Percentiles rank a stretch among this genome's conserved stretches.
These are phyloP conservation scores for Cylindrotheca closterium DNA, from an alignment of 108 stramenopile genomes.

Conservation along the genomic window DNA sequence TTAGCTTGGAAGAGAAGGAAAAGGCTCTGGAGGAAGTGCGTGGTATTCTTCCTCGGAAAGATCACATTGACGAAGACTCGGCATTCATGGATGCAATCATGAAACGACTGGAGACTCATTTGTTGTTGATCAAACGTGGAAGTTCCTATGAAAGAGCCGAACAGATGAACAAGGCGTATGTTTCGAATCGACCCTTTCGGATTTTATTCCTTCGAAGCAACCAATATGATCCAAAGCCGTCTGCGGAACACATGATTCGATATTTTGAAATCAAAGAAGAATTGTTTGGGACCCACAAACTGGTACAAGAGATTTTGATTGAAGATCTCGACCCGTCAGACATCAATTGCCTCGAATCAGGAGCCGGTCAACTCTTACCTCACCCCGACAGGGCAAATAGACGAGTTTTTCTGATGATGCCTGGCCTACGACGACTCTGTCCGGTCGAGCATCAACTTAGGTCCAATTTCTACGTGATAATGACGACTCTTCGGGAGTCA, in stretches of 20 bases:
- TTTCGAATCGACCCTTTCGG: conserved; percentile 6
- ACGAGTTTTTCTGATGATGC: conserved; percentile 4
- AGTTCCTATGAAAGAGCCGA: conserved; percentile 13
- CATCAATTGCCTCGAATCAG: conserved; percentile 14
- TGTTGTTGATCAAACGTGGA: background rate
- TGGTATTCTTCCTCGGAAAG: background rate
- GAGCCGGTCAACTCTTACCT: conserved; percentile 16
- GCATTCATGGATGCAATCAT: background rate
- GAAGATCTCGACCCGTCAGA: conserved; percentile 7
- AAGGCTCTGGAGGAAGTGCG: background rate
- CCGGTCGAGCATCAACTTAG: conserved; percentile 10
- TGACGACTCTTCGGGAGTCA: conserved; percentile 8
- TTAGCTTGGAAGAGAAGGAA: background rate
- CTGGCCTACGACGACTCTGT: conserved; percentile 1
- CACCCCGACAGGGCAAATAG: conserved; percentile 24
- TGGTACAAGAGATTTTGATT: conserved; percentile 12
- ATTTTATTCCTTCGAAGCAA: conserved; percentile 10
- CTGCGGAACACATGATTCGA: background rate
- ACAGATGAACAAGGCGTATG: background rate
- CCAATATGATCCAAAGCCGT: background rate
- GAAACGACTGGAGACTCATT: conserved; percentile 1
- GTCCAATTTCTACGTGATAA: conserved; percentile 11
- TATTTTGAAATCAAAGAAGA: conserved; percentile 4
- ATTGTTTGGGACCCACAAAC: conserved; percentile 3
- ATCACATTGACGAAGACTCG: background rate